Conservation (phyloP, 108 stramenopile genomes). For the Stephanodiscus triporus region DNA sequence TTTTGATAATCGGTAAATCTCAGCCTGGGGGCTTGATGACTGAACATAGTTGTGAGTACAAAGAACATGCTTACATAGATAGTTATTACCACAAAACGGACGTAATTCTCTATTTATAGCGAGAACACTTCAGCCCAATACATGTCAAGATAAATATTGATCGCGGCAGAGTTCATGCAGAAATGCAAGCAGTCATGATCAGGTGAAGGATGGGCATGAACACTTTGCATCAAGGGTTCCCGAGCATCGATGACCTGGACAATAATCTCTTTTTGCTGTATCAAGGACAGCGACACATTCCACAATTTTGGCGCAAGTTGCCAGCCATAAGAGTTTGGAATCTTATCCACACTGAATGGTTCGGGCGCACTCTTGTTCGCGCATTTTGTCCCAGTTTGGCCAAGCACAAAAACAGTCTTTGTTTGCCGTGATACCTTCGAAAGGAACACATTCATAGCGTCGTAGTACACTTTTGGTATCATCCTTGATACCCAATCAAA, state of each 20-base stretch:
- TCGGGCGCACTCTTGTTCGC: slow-evolving; percentile 1
- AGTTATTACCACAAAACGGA: too few species aligned
- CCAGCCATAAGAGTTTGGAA: not conserved
- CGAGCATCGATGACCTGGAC: slow-evolving; percentile 28
- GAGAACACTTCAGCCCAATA: slow-evolving; percentile 28
- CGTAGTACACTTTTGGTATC: slow-evolving; percentile 14
- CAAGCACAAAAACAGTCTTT: slow-evolving; percentile 19
- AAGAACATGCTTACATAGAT: too few species aligned
- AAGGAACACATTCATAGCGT: slow-evolving; percentile 15
- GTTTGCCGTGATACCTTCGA: slow-evolving; percentile 12
- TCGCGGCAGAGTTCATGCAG: slow-evolving; percentile 33
- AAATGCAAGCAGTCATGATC: slow-evolving; percentile 22
- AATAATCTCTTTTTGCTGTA: slow-evolving; percentile 4
- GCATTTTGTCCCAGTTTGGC: slow-evolving; percentile 14
- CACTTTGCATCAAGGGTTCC: slow-evolving; percentile 29
- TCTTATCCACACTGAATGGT: not conserved
- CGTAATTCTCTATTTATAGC: too few species aligned
- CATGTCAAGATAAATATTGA: slow-evolving; percentile 33
- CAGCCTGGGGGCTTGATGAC: too few species aligned
- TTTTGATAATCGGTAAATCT: too few species aligned
- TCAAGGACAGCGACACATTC: not conserved
- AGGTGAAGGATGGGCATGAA: slow-evolving; percentile 23
- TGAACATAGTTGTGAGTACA: too few species aligned
- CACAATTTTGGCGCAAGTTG: not conserved
- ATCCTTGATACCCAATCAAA: slow-evolving; percentile 7